Evolutionary conservation across 2,329 filamentous ascomycete genomes (phyloP).

Genomic region (Mycosphaerella arachidis): DNA sequence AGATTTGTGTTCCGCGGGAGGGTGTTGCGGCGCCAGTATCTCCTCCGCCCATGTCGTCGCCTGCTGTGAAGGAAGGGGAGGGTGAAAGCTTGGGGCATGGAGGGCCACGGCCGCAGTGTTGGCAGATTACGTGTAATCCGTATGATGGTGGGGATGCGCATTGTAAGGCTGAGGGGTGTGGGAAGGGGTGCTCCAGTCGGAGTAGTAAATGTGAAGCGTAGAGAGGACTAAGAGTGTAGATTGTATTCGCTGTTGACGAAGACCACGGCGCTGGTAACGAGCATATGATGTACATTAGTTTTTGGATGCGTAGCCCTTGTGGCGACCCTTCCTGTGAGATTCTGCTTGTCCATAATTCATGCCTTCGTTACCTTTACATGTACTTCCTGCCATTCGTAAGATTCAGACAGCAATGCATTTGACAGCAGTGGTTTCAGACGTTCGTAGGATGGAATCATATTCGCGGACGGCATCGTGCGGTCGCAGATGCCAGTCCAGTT

Average conservation of each 20-base stretch:
- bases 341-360: too few relatives aligned
- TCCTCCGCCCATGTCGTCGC: background rate
- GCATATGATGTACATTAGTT: too few relatives aligned
- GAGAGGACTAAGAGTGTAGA: background rate
- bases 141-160: background rate
- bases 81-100: background rate
- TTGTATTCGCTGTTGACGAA: background rate
- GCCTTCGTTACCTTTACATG: too few relatives aligned
- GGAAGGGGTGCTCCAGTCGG: background rate
- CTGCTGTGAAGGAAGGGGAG: background rate
- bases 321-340: too few relatives aligned
- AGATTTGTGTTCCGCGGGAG: conserved; percentile 10
- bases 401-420: too few relatives aligned
- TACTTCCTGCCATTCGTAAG: too few relatives aligned
- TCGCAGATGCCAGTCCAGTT: too few relatives aligned
- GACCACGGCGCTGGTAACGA: too few relatives aligned
- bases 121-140: background rate
- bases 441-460: too few relatives aligned
- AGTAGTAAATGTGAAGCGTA: background rate
- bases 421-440: too few relatives aligned
- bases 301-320: too few relatives aligned
- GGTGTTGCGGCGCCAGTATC: background rate
- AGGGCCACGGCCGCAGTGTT: background rate
- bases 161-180: background rate
- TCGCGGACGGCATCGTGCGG: too few relatives aligned